Conservation (phyloP, 306 rosid genomes). For the Cyclanthera cordifolia region DNA sequence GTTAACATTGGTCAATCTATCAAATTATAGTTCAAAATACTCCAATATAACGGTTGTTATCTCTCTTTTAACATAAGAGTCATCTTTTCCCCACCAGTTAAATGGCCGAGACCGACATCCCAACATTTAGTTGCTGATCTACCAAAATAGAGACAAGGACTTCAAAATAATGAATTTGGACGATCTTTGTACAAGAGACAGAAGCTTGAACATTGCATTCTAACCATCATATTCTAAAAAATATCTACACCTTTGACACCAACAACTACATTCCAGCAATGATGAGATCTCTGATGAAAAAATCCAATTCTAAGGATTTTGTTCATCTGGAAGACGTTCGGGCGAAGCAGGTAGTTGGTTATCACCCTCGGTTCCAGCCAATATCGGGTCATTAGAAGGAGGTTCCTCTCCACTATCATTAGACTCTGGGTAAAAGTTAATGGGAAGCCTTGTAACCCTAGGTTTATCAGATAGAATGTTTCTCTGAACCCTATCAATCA, state of each 20-base stretch:
- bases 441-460: constrained; percentile 80
- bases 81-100: not conserved
- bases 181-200: constrained; percentile 10
- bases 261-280: not conserved
- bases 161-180: constrained; percentile 8
- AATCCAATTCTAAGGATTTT: constrained; percentile 17
- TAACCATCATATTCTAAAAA: constrained; percentile 3
- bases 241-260: not conserved
- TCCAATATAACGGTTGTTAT: not conserved
- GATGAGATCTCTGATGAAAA: not conserved
- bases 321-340: constrained; percentile 29
- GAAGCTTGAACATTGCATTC: not conserved
- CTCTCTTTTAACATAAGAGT: not conserved
- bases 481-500: constrained; percentile 66
- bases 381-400: constrained; percentile 16
- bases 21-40: not conserved
- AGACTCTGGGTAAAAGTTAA: constrained; percentile 41
- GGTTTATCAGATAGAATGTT: constrained; percentile 92
- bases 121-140: not conserved
- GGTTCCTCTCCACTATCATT: constrained; percentile 20
- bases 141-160: not conserved
- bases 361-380: constrained; percentile 21
- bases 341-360: constrained; percentile 23
- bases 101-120: not conserved
- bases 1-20: not conserved